phyloP scores from a whole-genome alignment of 225 moss, liverwort and hornwort genomes.

The Straminergon stramineum region DNA sequence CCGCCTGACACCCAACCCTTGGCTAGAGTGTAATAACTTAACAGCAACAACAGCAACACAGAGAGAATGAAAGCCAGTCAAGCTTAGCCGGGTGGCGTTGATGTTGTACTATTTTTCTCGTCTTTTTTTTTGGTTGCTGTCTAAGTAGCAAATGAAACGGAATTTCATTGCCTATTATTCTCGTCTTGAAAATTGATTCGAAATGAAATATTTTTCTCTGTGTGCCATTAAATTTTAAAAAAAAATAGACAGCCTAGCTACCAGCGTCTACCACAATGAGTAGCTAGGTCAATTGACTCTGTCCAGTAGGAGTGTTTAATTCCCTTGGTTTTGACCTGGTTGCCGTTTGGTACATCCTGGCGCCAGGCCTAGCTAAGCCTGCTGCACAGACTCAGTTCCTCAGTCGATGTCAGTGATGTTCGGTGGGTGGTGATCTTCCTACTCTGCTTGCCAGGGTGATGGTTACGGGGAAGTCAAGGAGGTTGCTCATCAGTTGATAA shows the following conservation, averaged over 20 bases:
- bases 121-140: no score
- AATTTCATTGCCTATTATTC: no score
- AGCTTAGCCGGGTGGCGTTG: neutral
- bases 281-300: neutral
- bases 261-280: neutral
- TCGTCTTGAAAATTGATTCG: neutral
- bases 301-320: neutral
- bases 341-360: neutral
- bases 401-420: constrained; percentile 13
- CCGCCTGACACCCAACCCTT: neutral
- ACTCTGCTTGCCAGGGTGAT: neutral
- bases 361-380: neutral
- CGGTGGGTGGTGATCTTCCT: constrained; percentile 24
- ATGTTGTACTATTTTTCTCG: neutral
- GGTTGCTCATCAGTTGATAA: constrained; percentile 14
- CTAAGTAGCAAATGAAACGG: no score
- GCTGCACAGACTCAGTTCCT: neutral
- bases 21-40: neutral
- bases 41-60: neutral
- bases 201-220: neutral
- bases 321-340: neutral
- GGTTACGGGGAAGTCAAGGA: constrained; percentile 7
- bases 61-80: neutral
- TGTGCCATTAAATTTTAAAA: neutral
- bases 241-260: neutral